Evolutionary conservation across 2,329 filamentous ascomycete genomes (phyloP), one percentile per base, ranked within the genome.

Genomic region (Xylariaceae sp.): DNA sequence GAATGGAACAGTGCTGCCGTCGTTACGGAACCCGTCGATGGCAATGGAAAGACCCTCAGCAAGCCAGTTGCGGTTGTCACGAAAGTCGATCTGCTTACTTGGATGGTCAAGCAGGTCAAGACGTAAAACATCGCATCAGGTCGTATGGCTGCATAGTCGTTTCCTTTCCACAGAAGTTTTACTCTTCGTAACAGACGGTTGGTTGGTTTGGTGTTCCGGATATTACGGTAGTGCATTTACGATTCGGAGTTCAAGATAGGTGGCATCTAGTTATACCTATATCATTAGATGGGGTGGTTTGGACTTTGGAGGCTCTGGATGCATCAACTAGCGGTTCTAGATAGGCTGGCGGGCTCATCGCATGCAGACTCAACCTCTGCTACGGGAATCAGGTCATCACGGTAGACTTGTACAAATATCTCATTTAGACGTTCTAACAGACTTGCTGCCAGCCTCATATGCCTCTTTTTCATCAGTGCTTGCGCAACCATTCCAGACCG

Each of bases 1-100:
- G 91, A 97, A 74, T 97, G 94, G 91, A 97, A 99, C 73, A 94
- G 88, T 63, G 92, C 94, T 0, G 94, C 94, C 0, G 85, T 99
- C 46, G 90, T 99, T 2, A 99, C 92, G 0, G 92, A 97, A 71
- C 80, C 82, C 62, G 74, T 74, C 39, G 79, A 80, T 53, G 74
- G 76, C 51, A 72, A 78, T 55, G 81, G 75, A 12, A 66, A 65
- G 39, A 63, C 66, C n/a, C 70, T 83, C 51, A 80, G 80, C 43
- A 95, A 89, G 77, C 91, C 95, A 1, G 78, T 94, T 47, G 94
- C 90, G 7, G 84, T 99, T 8, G 92, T 95, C 7, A 97, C 94
- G 30, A 99, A 99, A 80, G 94, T 99, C 5, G 94, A 99, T 73
- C 72, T 99, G 64, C 73, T 99, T 65, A 91, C 86, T 40, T 99